Evolutionary conservation across 208 protist genomes (phyloP), one percentile per base, ranked within the genome.

Genomic region (Leptomonas pyrrhocoris): DNA sequence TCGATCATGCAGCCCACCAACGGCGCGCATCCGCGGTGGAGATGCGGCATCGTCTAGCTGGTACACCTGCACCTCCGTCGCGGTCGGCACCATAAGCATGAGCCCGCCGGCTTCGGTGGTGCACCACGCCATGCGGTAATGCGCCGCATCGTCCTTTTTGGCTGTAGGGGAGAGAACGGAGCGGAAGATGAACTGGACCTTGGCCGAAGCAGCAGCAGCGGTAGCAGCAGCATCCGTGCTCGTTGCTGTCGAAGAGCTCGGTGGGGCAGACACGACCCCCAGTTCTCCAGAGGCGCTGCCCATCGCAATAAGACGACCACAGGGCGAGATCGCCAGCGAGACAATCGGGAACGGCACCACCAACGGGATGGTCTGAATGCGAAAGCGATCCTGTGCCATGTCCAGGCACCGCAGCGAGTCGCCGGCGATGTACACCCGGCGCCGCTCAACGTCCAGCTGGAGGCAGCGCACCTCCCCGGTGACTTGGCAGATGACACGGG

Each of bases 401-500:
- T 80, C 62, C 16, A 96, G 78, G 57, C 81, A 91, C 25, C 88
- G 86, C 23, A 96, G 79, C 5, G 88, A 93, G 74, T 96, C 89
- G 13, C 91, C 91, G n/a, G 74, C 91, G 61, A 94, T 84, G 60
- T 93, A 94, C n/a, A 93, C 59, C 40, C 89, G 86, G 1, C 76
- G 77, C 48, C 77, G 77, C 57, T 71, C 68, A 0, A 65, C 63
- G 66, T 96, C 88, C 68, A 94, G 83, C 30, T 81, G 53, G 43
- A 96, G 54, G 58, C 77, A 89, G 40, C 88, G 86, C 53, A 96
- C 65, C 71, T 94, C 86, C 13, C 91, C 91, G 1, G 86, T 94
- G 9, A 96, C 83, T 23, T 84, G 77, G 72, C 91, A 96, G 19
- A 93, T 74, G 8, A 89, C 81, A 16, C 88, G 85, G 13, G 88